Percentiles rank a stretch among this genome's conserved stretches.
These are phyloP conservation scores for Mortierella sp. DNA, from an alignment of 371 early-diverging fungal genomes.

Conservation along the genomic window DNA sequence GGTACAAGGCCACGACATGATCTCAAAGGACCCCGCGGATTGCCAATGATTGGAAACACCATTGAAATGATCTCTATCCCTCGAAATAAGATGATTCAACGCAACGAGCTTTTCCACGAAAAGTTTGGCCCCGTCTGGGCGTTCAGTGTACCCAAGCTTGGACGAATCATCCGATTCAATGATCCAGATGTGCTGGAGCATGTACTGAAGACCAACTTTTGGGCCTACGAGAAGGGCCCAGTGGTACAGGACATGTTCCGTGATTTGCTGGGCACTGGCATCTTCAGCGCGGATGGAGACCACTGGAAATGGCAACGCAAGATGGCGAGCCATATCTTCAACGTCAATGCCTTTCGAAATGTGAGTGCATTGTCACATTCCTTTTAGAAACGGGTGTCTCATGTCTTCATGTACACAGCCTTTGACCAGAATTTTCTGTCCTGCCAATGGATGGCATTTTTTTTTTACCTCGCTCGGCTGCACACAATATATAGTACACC, in stretches of 20 bases:
- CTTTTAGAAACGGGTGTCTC: no score
- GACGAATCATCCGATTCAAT: conserved; percentile 31
- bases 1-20: conserved; percentile 18
- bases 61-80: conserved; percentile 20
- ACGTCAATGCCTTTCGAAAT: conserved; percentile 76
- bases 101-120: conserved; percentile 21
- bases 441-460: no score
- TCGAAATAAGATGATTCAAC: conserved; percentile 19
- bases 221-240: conserved; percentile 68
- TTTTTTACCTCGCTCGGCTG: no score
- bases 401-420: no score
- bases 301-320: conserved; percentile 76
- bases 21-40: conserved; percentile 34
- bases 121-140: conserved; percentile 22
- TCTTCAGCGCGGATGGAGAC: conserved; percentile 75
- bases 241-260: conserved; percentile 43
- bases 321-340: conserved; percentile 75
- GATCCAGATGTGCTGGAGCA: conserved; percentile 47
- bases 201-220: conserved; percentile 59
- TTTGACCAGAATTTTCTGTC: no score
- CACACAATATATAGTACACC: conserved; percentile 3
- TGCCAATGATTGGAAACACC: conserved; percentile 38
- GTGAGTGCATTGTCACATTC: conserved; percentile 28
- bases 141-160: conserved; percentile 27
- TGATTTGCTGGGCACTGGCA: conserved; percentile 73